phyloP scores from a whole-genome alignment of 2,329 filamentous ascomycete genomes.

The Fusarium ambrosium region DNA sequence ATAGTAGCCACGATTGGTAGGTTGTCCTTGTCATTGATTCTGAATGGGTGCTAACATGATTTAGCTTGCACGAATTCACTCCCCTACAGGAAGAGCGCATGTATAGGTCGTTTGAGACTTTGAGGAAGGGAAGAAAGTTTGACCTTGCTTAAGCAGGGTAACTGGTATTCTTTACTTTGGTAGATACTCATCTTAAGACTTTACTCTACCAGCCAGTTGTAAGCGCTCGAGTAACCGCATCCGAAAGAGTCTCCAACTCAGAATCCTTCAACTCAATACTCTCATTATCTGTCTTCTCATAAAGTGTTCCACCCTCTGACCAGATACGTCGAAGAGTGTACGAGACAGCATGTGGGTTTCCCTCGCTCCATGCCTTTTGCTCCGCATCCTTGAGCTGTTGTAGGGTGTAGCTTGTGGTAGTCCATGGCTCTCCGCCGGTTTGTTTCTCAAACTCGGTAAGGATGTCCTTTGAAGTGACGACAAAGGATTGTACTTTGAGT shows the following conservation, averaged over 20 bases:
- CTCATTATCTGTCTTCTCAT: constrained; percentile 76
- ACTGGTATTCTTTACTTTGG: not conserved
- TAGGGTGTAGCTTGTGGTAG: constrained; percentile 56
- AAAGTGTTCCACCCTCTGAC: constrained; percentile 79
- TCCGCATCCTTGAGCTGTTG: constrained; percentile 69
- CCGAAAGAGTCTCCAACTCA: constrained; percentile 65
- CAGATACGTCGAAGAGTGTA: constrained; percentile 78
- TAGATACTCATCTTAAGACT: not conserved
- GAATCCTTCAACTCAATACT: constrained; percentile 64
- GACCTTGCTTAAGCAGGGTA: not conserved
- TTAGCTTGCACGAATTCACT: constrained; percentile 42
- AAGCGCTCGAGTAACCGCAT: constrained; percentile 34
- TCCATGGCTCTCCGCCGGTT: constrained; percentile 65
- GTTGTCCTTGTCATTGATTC: constrained; percentile 13
- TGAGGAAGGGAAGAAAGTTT: not conserved
- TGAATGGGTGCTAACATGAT: not conserved
- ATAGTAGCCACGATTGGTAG: constrained; percentile 56
- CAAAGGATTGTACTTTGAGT: constrained; percentile 79
- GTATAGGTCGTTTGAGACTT: constrained; percentile 7
- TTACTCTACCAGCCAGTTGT: constrained; percentile 36
- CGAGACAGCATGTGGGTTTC: constrained; percentile 64
- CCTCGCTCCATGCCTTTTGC: constrained; percentile 68
- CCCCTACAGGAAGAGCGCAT: constrained; percentile 55
- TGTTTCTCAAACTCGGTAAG: constrained; percentile 77
- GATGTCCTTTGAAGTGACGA: constrained; percentile 72